Evolutionary conservation across 768 basidiomycete genomes (phyloP), one percentile per base, ranked within the genome.

Genomic region (Mycena polygramma): DNA sequence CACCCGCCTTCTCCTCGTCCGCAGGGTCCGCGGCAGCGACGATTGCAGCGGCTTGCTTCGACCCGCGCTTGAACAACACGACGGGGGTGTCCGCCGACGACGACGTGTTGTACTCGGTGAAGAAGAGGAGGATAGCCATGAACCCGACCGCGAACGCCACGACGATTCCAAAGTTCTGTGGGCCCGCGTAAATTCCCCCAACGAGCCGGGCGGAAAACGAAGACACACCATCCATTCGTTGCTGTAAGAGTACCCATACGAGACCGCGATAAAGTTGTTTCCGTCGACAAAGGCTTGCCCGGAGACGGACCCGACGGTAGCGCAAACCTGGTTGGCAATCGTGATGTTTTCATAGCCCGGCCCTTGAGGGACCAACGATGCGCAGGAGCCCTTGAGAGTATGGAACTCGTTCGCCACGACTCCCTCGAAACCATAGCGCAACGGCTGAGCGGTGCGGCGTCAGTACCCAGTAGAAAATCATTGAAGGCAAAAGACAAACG

Each of bases 351-450:
- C 87, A 70, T 94, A 94, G 0, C 88, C 88, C 0, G 90, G 81
- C 0, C 92, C 92, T 4, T 81, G 84, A 5, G 92, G 91, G 0
- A 91, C 88, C 17, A 93, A 81, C 48, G 82, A 78, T 30, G 91
- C 81, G 75, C 91, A 92, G 17, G 80, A 75, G 53, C 91, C 93
- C 24, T 92, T 79, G 9, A 93, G 80, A 0, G 88, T 90, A 72
- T 87, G 89, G 81, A 96, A 96, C 78, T 97, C 94, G 79, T 96
- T 97, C 24, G 88, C 84, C 76, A 97, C 84, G 49, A 95, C 79
- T 0, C 87, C 84, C 70, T 95, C 92, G 77, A 96, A 96, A 0
- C 88, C 91, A 76, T 90, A 95, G 2, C 83, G 86, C 45, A 94
- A 69, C 63, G 95, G 86, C 90, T 91, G 22, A 75, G 78, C 77